Evolutionary conservation across 176 grass and related monocot species (phyloP), one percentile per base, ranked within the genome.

Genomic region (Oryza rufipogon): DNA sequence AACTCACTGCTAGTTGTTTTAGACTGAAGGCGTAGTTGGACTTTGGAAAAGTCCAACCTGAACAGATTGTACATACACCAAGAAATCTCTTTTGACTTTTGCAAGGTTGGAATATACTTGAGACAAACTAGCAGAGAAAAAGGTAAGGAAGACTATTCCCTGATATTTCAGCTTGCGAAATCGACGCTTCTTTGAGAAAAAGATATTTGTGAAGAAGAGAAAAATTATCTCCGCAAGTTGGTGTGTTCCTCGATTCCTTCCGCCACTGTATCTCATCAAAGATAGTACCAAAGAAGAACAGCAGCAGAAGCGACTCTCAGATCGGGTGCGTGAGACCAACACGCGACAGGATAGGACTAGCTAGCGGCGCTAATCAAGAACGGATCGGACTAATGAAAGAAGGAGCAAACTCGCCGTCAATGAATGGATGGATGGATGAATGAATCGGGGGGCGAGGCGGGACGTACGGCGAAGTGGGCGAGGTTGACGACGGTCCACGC

Each of bases 401-500:
- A 20, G 0, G 44, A 56, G 11, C 7, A 32, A 66, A 64, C 16
- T 51, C 28, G 19, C 52, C 45, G 69, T 39, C 19, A 7, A 11
- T 13, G 7, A 42, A 7, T 71, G 0, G 34, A 68, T 68, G 3
- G 28, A 34, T 36, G 30, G 30, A 10, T 13, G 7, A 42, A 7
- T 23, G 0, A 68, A 68, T 68, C 8, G 41, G 11, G 74, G 11
- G 5, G 38, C 15, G 7, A 8, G 1, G 1, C 4, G 6, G 20
- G 23, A n/a, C 87, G 51, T 52, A 52, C 49, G 4, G 76, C 80
- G 56, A 92, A 92, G 83, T 92, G 90, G 42, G 44, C 77, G 83
- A 92, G 90, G 76, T 86, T 88, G 74, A 92, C 90, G 46, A 82
- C 70, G 83, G 90, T 92, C 90, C 90, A 92, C 13, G 86, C 90